phyloP scores from a whole-genome alignment of 164 flowering plant genomes.

The Warburgia ugandensis region DNA sequence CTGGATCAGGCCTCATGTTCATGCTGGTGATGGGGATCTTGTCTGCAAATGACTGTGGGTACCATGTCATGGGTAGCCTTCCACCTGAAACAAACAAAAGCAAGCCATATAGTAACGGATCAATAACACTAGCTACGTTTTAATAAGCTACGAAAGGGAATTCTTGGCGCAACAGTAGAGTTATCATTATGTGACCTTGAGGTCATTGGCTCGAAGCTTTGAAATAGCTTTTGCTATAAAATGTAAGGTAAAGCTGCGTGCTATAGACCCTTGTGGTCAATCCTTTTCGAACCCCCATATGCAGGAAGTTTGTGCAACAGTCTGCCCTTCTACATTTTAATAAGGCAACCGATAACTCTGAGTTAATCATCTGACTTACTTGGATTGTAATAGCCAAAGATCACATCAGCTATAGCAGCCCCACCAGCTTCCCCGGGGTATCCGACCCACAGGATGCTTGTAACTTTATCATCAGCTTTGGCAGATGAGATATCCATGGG shows the following conservation, averaged over 20 bases:
- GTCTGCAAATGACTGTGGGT: slow-evolving; percentile 73
- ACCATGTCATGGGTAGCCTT: slow-evolving; percentile 96
- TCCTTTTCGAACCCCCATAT: too few species aligned
- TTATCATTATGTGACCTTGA: too few species aligned
- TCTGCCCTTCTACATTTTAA: background rate
- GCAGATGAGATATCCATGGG: slow-evolving; percentile 77
- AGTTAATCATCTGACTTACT: slow-evolving; percentile 51
- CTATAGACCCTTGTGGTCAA: too few species aligned
- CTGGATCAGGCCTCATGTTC: slow-evolving; percentile 89
- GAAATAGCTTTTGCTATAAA: too few species aligned
- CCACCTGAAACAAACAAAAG: slow-evolving; percentile 64
- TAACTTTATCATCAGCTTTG: slow-evolving; percentile 39
- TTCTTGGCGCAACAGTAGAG: too few species aligned
- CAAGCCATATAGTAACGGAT: too few species aligned
- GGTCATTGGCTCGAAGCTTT: too few species aligned
- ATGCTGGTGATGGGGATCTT: slow-evolving; percentile 91
- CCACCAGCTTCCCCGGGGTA: slow-evolving; percentile 99
- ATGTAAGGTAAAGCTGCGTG: too few species aligned
- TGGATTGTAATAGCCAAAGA: slow-evolving; percentile 74
- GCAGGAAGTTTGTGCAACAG: too few species aligned
- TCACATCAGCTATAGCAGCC: slow-evolving; percentile 79
- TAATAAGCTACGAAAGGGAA: too few species aligned
- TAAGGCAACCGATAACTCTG: too few species aligned
- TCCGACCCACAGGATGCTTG: slow-evolving; percentile 95
- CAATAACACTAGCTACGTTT: too few species aligned